Conservation (phyloP, 2,329 filamentous ascomycete species). For the Madurella mycetomatis region DNA sequence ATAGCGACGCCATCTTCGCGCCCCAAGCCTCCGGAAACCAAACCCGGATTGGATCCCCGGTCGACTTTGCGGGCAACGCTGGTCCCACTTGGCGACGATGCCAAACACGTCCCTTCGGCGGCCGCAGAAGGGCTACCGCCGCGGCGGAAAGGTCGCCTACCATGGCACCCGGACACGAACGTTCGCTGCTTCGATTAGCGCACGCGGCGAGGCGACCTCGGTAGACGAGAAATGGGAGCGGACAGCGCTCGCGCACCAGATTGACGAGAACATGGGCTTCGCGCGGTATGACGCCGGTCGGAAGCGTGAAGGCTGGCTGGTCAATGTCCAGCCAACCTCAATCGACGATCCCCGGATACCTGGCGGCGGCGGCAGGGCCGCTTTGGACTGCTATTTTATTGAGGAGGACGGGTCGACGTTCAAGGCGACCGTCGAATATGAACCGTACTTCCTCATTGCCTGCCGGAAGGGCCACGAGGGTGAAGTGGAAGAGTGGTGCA, state of each 20-base stretch:
- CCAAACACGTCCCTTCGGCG: constrained; percentile 55
- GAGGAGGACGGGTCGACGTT: constrained; percentile 84
- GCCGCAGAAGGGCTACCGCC: constrained; percentile 64
- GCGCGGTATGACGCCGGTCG: constrained; percentile 83
- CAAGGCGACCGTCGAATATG: constrained; percentile 94
- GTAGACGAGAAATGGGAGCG: constrained; percentile 91
- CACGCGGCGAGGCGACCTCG: constrained; percentile 78
- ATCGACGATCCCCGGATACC: constrained; percentile 80
- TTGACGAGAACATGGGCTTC: constrained; percentile 96
- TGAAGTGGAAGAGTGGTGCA: constrained; percentile 94
- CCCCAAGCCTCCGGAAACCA: too few relatives aligned
- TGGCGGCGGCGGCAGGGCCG: constrained; percentile 81
- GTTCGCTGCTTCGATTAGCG: constrained; percentile 69
- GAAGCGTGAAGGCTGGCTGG: constrained; percentile 80
- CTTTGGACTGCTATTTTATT: constrained; percentile 96
- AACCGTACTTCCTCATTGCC: constrained; percentile 92
- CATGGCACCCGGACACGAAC: constrained; percentile 70
- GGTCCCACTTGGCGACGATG: constrained; percentile 40
- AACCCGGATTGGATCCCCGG: neutral
- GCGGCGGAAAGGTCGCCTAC: constrained; percentile 62
- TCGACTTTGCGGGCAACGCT: neutral
- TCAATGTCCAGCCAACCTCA: constrained; percentile 87
- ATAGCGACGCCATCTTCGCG: too few relatives aligned
- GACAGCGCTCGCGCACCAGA: constrained; percentile 73
- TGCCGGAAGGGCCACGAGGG: constrained; percentile 82